Conservation (phyloP, 805 yeast species). For the Candida rishiriensis region DNA sequence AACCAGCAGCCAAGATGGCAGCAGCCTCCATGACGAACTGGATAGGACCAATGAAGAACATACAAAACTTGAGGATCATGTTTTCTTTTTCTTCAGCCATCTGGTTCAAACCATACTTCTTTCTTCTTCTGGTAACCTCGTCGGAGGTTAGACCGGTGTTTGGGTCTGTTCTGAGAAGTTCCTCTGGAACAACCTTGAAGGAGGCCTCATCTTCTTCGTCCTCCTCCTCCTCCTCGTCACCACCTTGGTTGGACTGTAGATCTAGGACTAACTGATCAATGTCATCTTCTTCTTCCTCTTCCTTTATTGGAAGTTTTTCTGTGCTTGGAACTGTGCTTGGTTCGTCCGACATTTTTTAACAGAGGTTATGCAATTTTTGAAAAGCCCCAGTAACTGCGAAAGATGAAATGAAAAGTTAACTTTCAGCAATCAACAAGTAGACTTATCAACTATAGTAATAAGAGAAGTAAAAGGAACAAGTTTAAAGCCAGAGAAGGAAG, state of each 20-base stretch:
- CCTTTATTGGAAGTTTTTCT: conserved; percentile 29
- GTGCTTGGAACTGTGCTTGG: background rate
- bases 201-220: conserved; percentile 49
- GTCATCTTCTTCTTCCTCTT: conserved; percentile 56
- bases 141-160: conserved; percentile 69
- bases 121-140: conserved; percentile 78
- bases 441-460: too few relatives aligned
- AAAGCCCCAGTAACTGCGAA: too few relatives aligned
- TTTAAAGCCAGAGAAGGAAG: background rate
- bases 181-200: conserved; percentile 81
- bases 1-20: conserved; percentile 91
- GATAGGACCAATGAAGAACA: conserved; percentile 92
- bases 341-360: background rate
- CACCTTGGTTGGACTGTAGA: conserved; percentile 61
- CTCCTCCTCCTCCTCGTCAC: conserved; percentile 46
- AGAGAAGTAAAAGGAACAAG: too few relatives aligned
- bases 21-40: conserved; percentile 98
- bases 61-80: conserved; percentile 69
- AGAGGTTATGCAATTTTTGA: background rate
- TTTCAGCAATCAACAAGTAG: too few relatives aligned
- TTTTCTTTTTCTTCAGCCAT: conserved; percentile 88
- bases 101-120: conserved; percentile 86
- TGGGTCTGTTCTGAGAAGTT: conserved; percentile 78
- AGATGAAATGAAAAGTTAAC: too few relatives aligned
- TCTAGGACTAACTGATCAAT: conserved; percentile 73